Base-by-base conservation (phyloP, 805 yeast species). In the Schizosaccharomyces cryophilus region DNA sequence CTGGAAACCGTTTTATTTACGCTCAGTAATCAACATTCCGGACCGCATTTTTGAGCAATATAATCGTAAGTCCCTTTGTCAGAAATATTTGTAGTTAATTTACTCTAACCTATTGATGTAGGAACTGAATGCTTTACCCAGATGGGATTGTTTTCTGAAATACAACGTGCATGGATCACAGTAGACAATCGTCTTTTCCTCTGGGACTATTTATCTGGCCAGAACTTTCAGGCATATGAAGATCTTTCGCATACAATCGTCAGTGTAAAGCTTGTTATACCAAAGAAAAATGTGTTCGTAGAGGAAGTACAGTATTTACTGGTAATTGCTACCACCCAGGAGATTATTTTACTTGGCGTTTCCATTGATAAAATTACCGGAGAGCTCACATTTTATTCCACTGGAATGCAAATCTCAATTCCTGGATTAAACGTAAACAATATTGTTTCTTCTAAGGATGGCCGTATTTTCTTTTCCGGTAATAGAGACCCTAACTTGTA, bases 401-500 rank as follows among this genome's bases (percentile, higher is more conserved):
- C 97, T 0, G 87, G 85, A 55, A 77, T 93, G 79, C 74, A 82
- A 0, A 87, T 88, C 7, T 79, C 94, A 4, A 77, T 83, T 0
- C 61, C 83, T 67, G 96, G 96, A 0, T 72, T 88, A 40, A 79
- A 81, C 55, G 87, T 84, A 17, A 79, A 80, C 66, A 77, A 79
- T 54, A 78, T 90, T 61, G 74, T 77, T 0, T 74, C 79, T 1
- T 79, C 80, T 24, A 71, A 73, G 55, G 82, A 93, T 0, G 84
- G 87, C 58, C 88, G 90, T 62, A 80, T 93, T 4, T 87, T 86
- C 69, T 87, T 94, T 70, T 77, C 85, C 7, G 94, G 95, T n/a
- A 78, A 77, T 51, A 87, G 85, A 65, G 90, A 88, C 1, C 60
- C 68, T 21, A 81, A 89, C 66, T 76, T 93, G 54, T 93, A 96